A percentile compares a stretch with the other conserved stretches of the same genome.
These are phyloP conservation scores for Eucalyptus lansdowneana DNA, from an alignment of 345 rosid species.

Conservation along the genomic window DNA sequence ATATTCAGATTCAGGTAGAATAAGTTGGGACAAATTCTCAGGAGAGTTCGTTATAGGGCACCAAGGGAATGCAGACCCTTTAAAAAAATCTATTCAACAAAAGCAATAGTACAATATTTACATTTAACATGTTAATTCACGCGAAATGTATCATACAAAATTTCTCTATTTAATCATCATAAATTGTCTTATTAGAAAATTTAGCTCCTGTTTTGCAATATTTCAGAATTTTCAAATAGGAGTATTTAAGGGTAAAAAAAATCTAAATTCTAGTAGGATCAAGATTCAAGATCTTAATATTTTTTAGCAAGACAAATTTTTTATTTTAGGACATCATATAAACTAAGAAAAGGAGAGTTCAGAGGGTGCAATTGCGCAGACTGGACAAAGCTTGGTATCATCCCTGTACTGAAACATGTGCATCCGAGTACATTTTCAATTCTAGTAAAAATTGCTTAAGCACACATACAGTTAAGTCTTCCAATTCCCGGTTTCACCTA, in stretches of 20 bases:
- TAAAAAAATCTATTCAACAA: background rate
- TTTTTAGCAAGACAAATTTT: background rate
- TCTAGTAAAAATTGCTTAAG: background rate
- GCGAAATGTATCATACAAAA: background rate
- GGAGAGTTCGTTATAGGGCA: background rate
- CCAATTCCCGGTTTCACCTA: background rate
- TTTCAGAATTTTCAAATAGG: background rate
- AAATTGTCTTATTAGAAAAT: background rate
- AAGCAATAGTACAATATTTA: background rate
- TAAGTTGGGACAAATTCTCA: background rate
- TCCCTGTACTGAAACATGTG: background rate
- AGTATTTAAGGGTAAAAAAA: background rate
- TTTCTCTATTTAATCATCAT: background rate
- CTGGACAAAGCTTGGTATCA: background rate
- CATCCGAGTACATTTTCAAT: background rate
- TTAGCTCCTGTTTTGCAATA: background rate
- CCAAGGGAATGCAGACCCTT: background rate
- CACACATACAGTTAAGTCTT: background rate
- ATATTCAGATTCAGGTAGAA: background rate
- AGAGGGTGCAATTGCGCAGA: background rate
- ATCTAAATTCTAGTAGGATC: background rate
- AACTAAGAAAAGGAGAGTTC: background rate
- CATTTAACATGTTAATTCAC: background rate
- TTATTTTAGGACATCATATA: background rate
- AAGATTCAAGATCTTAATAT: background rate